Conservation (phyloP, 1,284 basidiomycete genomes). For the Malassezia psittaci region DNA sequence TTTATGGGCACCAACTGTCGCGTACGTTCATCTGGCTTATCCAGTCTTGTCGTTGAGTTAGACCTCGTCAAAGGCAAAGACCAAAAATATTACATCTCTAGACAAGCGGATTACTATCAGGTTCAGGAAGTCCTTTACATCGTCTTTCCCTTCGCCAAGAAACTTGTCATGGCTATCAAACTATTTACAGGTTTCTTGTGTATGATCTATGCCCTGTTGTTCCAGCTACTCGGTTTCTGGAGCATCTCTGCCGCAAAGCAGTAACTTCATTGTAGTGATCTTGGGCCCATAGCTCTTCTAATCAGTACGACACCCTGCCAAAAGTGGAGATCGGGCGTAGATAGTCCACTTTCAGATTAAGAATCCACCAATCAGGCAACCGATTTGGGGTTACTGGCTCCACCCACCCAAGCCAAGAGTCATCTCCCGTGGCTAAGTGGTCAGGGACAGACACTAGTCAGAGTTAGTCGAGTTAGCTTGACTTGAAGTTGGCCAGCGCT, state of each 20-base stretch:
- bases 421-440: too few relatives aligned
- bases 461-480: too few relatives aligned
- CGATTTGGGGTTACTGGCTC: too few relatives aligned
- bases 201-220: constrained; percentile 2
- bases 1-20: constrained; percentile 1
- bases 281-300: not conserved
- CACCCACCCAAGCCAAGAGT: too few relatives aligned
- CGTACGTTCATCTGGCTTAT: not conserved
- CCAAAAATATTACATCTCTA: constrained; percentile 39
- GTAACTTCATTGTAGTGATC: not conserved
- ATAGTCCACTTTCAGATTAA: too few relatives aligned
- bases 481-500: too few relatives aligned
- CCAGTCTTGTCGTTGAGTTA: constrained; percentile 32
- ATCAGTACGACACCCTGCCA: too few relatives aligned
- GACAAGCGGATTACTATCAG: constrained; percentile 38
- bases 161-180: constrained; percentile 2
- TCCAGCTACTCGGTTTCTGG: constrained; percentile 16
- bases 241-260: not conserved
- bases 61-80: constrained; percentile 34
- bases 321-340: too few relatives aligned
- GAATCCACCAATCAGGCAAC: too few relatives aligned
- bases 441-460: too few relatives aligned
- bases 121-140: constrained; percentile 6
- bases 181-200: constrained; percentile 6
- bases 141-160: not conserved